phyloP scores from a whole-genome alignment of 2,329 filamentous ascomycete species.

The Fusarium aywerte region DNA sequence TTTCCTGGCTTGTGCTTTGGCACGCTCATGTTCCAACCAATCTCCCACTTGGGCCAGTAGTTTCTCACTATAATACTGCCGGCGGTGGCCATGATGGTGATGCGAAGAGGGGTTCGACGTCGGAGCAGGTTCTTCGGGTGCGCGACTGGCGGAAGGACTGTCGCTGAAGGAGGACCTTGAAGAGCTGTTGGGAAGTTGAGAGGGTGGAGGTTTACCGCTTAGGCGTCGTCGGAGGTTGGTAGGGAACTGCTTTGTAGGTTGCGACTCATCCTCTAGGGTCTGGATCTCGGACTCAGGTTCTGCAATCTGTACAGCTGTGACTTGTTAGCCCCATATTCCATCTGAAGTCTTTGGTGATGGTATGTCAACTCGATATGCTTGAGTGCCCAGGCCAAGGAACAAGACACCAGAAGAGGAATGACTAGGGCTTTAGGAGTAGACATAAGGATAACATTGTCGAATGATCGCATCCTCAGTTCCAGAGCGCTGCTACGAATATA shows the following conservation, averaged over 20 bases:
- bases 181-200: slow-evolving; percentile 51
- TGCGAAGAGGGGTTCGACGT: slow-evolving; percentile 35
- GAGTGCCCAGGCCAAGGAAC: not conserved
- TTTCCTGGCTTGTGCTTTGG: slow-evolving; percentile 65
- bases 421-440: slow-evolving; percentile 2
- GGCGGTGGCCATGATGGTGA: slow-evolving; percentile 48
- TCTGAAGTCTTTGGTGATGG: not conserved
- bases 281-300: slow-evolving; percentile 57
- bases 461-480: not conserved
- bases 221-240: slow-evolving; percentile 50
- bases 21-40: slow-evolving; percentile 85
- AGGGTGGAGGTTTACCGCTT: slow-evolving; percentile 48
- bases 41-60: slow-evolving; percentile 79
- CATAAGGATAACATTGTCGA: not conserved
- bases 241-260: slow-evolving; percentile 48
- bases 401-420: slow-evolving; percentile 13
- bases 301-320: slow-evolving; percentile 66
- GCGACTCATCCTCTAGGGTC: slow-evolving; percentile 49
- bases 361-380: not conserved
- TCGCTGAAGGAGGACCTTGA: slow-evolving; percentile 59
- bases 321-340: slow-evolving; percentile 38
- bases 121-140: slow-evolving; percentile 46
- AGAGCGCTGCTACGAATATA: not conserved
- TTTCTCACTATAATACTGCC: slow-evolving; percentile 61
- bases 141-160: slow-evolving; percentile 43